phyloP scores from a whole-genome alignment of 495 filamentous ascomycete genomes.

The Monascus purpureus region DNA sequence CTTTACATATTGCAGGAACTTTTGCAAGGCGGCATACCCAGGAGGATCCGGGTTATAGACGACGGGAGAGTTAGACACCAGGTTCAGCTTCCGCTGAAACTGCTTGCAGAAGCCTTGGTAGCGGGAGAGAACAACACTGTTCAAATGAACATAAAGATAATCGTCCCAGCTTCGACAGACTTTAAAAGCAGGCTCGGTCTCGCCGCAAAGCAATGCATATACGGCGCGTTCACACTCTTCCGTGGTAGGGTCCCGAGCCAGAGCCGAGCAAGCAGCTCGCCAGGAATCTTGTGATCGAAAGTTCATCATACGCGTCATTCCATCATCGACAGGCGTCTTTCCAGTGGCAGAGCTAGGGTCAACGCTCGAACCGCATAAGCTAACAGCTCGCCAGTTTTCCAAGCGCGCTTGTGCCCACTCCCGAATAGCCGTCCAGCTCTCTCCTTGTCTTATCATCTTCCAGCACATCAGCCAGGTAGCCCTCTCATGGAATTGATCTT shows the following conservation, averaged over 20 bases:
- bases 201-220: slow-evolving; percentile 75
- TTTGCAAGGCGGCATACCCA: slow-evolving; percentile 25
- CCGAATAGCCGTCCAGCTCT: slow-evolving; percentile 51
- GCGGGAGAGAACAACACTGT: slow-evolving; percentile 51
- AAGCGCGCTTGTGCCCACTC: slow-evolving; percentile 69
- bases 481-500: slow-evolving; percentile 74
- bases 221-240: slow-evolving; percentile 77
- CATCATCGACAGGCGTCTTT: slow-evolving; percentile 26
- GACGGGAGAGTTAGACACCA: slow-evolving; percentile 18
- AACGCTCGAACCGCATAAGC: slow-evolving; percentile 29
- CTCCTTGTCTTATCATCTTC: slow-evolving; percentile 74
- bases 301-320: slow-evolving; percentile 34
- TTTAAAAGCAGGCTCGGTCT: slow-evolving; percentile 58
- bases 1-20: slow-evolving; percentile 23
- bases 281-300: slow-evolving; percentile 43
- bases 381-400: slow-evolving; percentile 71
- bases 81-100: slow-evolving; percentile 27
- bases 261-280: slow-evolving; percentile 67
- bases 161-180: slow-evolving; percentile 80
- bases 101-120: slow-evolving; percentile 33
- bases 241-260: slow-evolving; percentile 51
- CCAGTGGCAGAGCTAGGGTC: slow-evolving; percentile 15
- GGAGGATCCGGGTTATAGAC: slow-evolving; percentile 23
- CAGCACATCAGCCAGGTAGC: slow-evolving; percentile 81
- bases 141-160: slow-evolving; percentile 80